Conservation (phyloP, 805 yeast genomes). For the Candida sithepensis region DNA sequence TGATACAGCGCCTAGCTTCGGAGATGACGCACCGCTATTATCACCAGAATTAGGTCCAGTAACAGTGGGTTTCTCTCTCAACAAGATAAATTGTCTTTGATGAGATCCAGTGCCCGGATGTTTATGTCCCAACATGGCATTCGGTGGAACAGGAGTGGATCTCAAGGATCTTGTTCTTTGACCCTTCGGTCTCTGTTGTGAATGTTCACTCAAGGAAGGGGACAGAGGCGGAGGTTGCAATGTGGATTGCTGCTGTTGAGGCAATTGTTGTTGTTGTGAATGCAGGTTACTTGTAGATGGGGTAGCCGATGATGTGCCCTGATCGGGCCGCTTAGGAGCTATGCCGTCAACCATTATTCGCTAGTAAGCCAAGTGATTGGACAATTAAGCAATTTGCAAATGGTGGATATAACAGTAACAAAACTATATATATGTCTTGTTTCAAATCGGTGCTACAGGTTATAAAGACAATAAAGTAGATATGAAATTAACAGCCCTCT, state of each 20-base stretch:
- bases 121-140: conserved; percentile 13
- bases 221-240: conserved; percentile 5
- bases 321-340: not conserved
- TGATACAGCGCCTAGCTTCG: conserved; percentile 8
- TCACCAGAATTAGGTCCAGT: conserved; percentile 3
- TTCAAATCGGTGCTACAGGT: too few species aligned
- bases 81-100: conserved; percentile 30
- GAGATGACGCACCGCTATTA: conserved; percentile 10
- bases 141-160: conserved; percentile 23
- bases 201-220: conserved; percentile 4
- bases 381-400: too few species aligned
- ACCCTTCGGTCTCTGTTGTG: conserved; percentile 9
- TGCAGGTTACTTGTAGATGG: conserved; percentile 2
- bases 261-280: conserved; percentile 18
- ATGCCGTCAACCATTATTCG: not conserved
- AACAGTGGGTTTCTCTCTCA: conserved; percentile 23
- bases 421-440: not conserved
- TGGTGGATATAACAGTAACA: not conserved
- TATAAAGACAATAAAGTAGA: too few species aligned
- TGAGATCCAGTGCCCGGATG: conserved; percentile 24
- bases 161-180: conserved; percentile 12
- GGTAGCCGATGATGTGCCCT: not conserved
- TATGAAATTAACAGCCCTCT: too few species aligned
- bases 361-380: too few species aligned
- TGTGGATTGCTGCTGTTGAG: conserved; percentile 3